Base-by-base conservation (phyloP, 176 grass and related monocot species). In the Triticum aestivum region DNA sequence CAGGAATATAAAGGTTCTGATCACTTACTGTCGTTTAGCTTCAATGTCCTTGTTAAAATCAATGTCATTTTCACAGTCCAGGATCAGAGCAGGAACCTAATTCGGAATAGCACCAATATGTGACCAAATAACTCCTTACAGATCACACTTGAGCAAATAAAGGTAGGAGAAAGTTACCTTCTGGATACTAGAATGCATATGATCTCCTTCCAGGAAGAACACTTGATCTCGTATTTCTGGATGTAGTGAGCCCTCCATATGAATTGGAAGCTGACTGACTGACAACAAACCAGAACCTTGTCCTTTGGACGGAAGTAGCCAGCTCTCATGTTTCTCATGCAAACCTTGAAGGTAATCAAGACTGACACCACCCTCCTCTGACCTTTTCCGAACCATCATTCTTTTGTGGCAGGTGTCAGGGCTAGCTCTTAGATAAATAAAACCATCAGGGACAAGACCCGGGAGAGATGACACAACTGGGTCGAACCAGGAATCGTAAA, bases 61-160 rank as follows among this genome's bases (percentile, higher is more conserved):
- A 88, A 97, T 97, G 77, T 97, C 88, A 5, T 91, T 78, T 84
- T 97, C 95, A 18, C 95, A 97, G 79, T 97, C 95, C 23, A 97
- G 70, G 73, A 97, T 70, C 69, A 97, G 61, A 86, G 95, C 95
- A 73, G 95, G 95, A 83, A 97, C 92, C 95, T 94, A 20, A 87
- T 75, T 33, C 39, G 24, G 69, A 75, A 89, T 38, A 44, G 39
- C 61, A 9, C 68, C 61, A 71, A 6, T 30, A 86, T 74, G 52
- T 39, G 74, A 63, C 17, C 26, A 54, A 65, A 67, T 45, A 85
- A 82, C 5, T 30, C 6, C 6, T 74, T 54, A 35, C 41, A 9
- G 14, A 79, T 81, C 23, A 27, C 41, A 42, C 33, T 18, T 33
- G 77, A 37, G 61, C 18, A 49, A 73, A 47, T 11, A 65, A 44